Conservation (phyloP, 345 rosid species). For the Aegle marmelos region DNA sequence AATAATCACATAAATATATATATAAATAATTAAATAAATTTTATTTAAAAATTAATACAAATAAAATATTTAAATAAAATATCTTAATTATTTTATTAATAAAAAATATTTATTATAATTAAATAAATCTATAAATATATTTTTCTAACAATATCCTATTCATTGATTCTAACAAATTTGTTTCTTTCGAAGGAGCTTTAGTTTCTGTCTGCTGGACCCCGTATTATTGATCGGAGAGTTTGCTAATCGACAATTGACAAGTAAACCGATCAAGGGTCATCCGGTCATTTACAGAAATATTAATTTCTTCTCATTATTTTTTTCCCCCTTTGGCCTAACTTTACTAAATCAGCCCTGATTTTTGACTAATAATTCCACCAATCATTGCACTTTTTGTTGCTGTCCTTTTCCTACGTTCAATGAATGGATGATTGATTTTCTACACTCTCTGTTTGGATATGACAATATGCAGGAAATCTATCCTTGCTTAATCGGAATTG, state of each 20-base stretch:
- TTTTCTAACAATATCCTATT: too few species aligned
- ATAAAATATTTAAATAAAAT: too few species aligned
- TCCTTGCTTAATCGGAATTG: too few species aligned
- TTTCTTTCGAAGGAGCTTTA: background rate
- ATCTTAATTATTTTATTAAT: too few species aligned
- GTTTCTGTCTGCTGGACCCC: background rate
- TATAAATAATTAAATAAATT: too few species aligned
- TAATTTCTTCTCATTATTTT: background rate
- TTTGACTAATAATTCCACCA: background rate
- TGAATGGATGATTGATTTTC: background rate
- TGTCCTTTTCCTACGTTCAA: background rate
- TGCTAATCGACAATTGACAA: background rate
- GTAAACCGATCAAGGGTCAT: background rate
- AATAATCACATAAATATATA: too few species aligned
- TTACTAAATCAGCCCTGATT: background rate
- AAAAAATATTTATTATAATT: too few species aligned
- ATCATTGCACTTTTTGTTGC: background rate
- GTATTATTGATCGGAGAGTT: too few species aligned
- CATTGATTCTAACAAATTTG: slow-evolving; percentile 7
- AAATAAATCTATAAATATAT: too few species aligned
- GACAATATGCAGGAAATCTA: background rate
- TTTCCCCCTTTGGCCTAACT: background rate
- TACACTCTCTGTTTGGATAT: background rate
- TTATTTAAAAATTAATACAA: too few species aligned
- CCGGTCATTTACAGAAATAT: background rate